Base-by-base conservation (phyloP, 768 basidiomycete genomes). In the Lentinula raphanica region DNA sequence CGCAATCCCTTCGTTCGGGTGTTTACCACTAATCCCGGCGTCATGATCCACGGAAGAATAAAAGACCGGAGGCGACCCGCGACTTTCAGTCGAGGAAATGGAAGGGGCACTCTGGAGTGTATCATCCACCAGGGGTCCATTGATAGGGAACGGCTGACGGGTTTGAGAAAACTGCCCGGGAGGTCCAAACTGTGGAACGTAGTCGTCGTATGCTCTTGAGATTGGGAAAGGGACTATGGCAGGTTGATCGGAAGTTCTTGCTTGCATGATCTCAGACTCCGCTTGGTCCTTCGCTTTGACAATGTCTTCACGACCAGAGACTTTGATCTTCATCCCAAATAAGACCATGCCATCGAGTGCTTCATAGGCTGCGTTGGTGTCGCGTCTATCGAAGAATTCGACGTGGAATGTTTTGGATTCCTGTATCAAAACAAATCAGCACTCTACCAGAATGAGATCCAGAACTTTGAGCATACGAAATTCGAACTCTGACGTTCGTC, bases 371-470 rank as follows among this genome's bases (percentile, higher is more conserved):
- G 67, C 64, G 38, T 75, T 71, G 5, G 87, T 83, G 38, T 79
- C 77, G 25, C 87, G 77, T 27, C 82, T 75, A 64, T 92, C 88
- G 65, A 78, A 87, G 66, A 81, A 93, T 61, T 90, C 88, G 53
- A 85, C 80, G 39, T 70, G 71, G 68, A 84, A 90, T 28, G 77
- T 69, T 69, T 64, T 67, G 7, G 62, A 49, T 67, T 15, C 46
- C 46, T 48, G 13, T 35, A 35, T 7, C 6, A 13, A 13, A 35
- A 7, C 8, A 7, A 13, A 23, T 27, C 51, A 58, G 56, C 56
- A 13, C 32, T 7, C 2, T 13, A 35, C 5, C 32, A 13, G 21
- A 28, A 50, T 11, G 46, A 23, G 39, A 17, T 27, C 25, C 21
- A 3, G 21, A 15, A 40, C 19, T n/a, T n/a, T n/a, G n/a, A n/a